phyloP scores from a whole-genome alignment of 495 filamentous ascomycete genomes.

The Aspergillus asperescens region DNA sequence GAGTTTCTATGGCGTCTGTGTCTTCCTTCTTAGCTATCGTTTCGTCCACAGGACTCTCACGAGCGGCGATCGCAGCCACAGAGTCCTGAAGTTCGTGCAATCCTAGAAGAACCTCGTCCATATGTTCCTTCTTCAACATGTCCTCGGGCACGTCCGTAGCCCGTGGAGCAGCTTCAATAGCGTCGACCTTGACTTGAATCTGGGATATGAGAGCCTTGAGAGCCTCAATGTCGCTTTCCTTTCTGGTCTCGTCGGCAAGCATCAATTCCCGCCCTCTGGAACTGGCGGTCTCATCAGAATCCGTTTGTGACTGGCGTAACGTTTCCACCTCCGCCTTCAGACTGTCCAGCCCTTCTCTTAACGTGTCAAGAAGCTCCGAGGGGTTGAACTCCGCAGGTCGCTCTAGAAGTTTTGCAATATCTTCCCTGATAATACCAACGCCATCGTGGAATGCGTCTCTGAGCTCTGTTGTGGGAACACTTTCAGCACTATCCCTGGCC shows the following conservation, averaged over 20 bases:
- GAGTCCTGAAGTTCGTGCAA: constrained; percentile 55
- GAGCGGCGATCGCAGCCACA: constrained; percentile 42
- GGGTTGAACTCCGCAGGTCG: constrained; percentile 76
- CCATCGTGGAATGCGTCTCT: constrained; percentile 81
- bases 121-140: constrained; percentile 51
- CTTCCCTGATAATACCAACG: constrained; percentile 62
- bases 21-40: constrained; percentile 62
- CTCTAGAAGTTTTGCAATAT: constrained; percentile 71
- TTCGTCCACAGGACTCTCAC: constrained; percentile 34
- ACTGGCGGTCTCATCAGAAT: constrained; percentile 36
- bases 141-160: constrained; percentile 38
- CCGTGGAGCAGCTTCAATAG: constrained; percentile 60
- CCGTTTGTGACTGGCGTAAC: constrained; percentile 52
- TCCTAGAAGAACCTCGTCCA: constrained; percentile 54
- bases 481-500: constrained; percentile 51
- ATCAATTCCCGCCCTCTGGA: constrained; percentile 51
- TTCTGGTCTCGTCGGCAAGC: constrained; percentile 45
- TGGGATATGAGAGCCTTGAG: constrained; percentile 77
- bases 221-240: constrained; percentile 70
- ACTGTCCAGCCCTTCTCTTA: constrained; percentile 69
- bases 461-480: constrained; percentile 61
- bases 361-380: constrained; percentile 78
- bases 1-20: constrained; percentile 79
- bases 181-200: constrained; percentile 75
- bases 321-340: constrained; percentile 71